Evolutionary conservation across 2,329 filamentous ascomycete genomes (phyloP).

Genomic region (Alternaria metachromatica): DNA sequence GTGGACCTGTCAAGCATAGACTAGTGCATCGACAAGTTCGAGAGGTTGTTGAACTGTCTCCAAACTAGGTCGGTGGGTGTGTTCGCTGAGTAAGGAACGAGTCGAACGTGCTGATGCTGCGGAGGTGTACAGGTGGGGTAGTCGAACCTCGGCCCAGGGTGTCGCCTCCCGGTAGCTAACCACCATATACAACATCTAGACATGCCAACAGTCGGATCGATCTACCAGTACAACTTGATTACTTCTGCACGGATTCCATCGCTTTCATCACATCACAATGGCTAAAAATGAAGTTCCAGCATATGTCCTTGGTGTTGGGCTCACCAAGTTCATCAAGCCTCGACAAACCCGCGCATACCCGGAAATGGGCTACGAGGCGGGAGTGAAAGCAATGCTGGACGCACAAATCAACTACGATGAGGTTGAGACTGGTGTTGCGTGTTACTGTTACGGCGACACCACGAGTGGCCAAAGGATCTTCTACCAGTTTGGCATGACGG

Average conservation of each 20-base stretch:
- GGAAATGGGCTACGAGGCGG: constrained; percentile 90
- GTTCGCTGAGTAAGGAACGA: constrained; percentile 4
- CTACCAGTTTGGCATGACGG: constrained; percentile 97
- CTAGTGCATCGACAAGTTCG: not conserved
- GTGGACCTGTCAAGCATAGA: not conserved
- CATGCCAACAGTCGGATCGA: not conserved
- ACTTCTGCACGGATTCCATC: not conserved
- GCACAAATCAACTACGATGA: constrained; percentile 95
- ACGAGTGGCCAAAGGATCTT: constrained; percentile 95
- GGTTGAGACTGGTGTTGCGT: constrained; percentile 89
- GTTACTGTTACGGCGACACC: constrained; percentile 95
- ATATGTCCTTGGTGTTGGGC: constrained; percentile 94
- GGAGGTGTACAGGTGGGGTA: constrained; percentile 14
- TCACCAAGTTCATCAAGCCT: constrained; percentile 99
- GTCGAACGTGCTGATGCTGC: constrained; percentile 4
- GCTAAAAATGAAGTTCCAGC: constrained; percentile 51
- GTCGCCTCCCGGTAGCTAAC: not conserved
- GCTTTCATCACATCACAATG: constrained; percentile 20
- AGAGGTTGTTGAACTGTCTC: not conserved
- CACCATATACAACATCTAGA: not conserved
- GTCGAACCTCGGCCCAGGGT: constrained; percentile 18
- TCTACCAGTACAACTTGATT: not conserved
- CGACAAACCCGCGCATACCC: constrained; percentile 90
- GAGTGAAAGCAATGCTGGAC: constrained; percentile 80
- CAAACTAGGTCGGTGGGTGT: not conserved